Conservation (phyloP, 2,329 filamentous ascomycete species). For the Bimuria novae-zelandiae region DNA sequence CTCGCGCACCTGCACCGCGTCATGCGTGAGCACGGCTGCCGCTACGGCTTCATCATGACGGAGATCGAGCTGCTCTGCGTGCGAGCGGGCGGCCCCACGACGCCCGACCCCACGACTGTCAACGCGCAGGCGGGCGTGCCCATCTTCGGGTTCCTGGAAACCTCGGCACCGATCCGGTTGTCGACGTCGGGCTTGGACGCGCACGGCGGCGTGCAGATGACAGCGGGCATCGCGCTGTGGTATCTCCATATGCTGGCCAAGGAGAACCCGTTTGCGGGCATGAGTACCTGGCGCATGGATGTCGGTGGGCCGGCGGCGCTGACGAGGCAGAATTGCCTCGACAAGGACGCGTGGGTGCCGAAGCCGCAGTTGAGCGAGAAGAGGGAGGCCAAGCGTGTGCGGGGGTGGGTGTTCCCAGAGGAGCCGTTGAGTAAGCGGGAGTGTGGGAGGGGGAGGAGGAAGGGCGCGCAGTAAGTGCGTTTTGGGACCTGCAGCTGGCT, state of each 20-base stretch:
- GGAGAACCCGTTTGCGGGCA: slow-evolving; percentile 63
- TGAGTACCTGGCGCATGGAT: slow-evolving; percentile 69
- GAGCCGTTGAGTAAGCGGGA: slow-evolving; percentile 74
- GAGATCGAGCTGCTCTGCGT: slow-evolving; percentile 94
- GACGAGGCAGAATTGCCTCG: slow-evolving; percentile 69
- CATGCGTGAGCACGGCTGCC: slow-evolving; percentile 91
- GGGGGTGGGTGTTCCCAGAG: slow-evolving; percentile 78
- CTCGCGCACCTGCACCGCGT: slow-evolving; percentile 84
- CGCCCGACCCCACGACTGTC: slow-evolving; percentile 41
- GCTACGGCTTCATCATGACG: slow-evolving; percentile 95
- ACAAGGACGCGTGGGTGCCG: slow-evolving; percentile 77
- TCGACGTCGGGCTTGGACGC: slow-evolving; percentile 46
- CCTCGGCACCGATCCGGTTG: slow-evolving; percentile 63
- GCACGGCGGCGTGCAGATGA: slow-evolving; percentile 58
- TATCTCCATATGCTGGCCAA: slow-evolving; percentile 74
- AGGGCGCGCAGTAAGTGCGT: slow-evolving; percentile 11
- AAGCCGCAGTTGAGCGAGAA: slow-evolving; percentile 74
- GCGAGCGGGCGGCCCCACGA: slow-evolving; percentile 66
- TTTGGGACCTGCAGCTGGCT: neutral
- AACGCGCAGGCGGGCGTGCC: slow-evolving; percentile 61
- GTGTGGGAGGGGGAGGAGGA: slow-evolving; percentile 45
- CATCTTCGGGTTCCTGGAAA: slow-evolving; percentile 87
- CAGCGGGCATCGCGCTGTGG: slow-evolving; percentile 76
- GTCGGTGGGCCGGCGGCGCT: slow-evolving; percentile 76
- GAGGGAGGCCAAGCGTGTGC: slow-evolving; percentile 71